Conservation (phyloP, 768 basidiomycete species). For the Boletus rubroflammeus region DNA sequence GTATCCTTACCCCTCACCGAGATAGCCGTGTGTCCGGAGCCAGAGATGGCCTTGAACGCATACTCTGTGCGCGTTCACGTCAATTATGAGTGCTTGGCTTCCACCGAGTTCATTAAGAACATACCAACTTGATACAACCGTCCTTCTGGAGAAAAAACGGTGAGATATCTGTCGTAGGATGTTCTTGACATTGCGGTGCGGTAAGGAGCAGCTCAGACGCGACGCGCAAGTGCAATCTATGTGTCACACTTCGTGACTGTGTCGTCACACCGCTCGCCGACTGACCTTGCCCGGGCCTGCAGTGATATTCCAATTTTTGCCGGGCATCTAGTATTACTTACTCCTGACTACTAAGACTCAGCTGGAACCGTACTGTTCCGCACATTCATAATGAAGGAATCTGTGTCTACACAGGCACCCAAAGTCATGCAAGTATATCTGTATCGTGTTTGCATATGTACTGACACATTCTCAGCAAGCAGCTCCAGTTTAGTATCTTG, state of each 20-base stretch:
- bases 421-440: conserved; percentile 67
- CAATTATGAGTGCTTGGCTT: background rate
- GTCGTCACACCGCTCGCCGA: conserved; percentile 18
- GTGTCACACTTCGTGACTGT: conserved; percentile 32
- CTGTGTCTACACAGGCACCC: conserved; percentile 72
- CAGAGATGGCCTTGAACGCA: conserved; percentile 99
- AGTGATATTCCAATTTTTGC: too few species aligned
- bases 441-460: background rate
- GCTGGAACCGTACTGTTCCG: too few species aligned
- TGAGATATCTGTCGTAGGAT: conserved; percentile 94
- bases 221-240: conserved; percentile 51
- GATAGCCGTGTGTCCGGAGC: conserved; percentile 91
- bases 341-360: too few species aligned
- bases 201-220: conserved; percentile 41
- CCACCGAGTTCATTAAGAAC: conserved; percentile 25
- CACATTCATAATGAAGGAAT: conserved; percentile 59
- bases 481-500: conserved; percentile 92
- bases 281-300: too few species aligned
- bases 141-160: conserved; percentile 96
- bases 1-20: conserved; percentile 94
- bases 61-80: conserved; percentile 61
- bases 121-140: conserved; percentile 97
- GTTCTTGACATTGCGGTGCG: conserved; percentile 82
- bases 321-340: too few species aligned
- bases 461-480: conserved; percentile 58